Base-by-base conservation (phyloP, 2,329 filamentous ascomycete genomes). In the Aspergillus sp. region DNA sequence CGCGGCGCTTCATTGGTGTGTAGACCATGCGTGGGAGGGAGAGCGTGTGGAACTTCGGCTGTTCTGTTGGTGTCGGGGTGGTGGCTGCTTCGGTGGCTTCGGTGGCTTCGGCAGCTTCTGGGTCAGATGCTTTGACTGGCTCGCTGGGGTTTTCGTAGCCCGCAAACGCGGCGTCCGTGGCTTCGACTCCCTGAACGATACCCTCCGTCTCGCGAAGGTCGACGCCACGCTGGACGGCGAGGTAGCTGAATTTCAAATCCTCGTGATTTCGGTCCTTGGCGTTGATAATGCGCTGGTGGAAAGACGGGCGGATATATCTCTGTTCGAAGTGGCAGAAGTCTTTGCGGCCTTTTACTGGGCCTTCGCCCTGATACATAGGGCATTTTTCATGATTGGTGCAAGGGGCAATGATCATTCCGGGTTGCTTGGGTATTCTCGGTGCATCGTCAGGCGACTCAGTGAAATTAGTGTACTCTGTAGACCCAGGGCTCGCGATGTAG, bases 321-420 rank as follows among this genome's bases (percentile, higher is more conserved):
- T 99, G 95, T 64, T 84, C 85, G 76, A 99, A 98, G 76, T 90
- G 91, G 77, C 95, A 99, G 73, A 90, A 95, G 72, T 98, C 93
- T 70, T 93, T 93, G 59, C 94, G 87, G 6, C 93, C 92, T 30
- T 80, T 80, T 57, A 86, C 87, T 57, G 89, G 82, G 0, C 93
- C 92, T 0, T 89, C 84, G 0, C 83, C 82, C 22, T 84, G 81
- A 73, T 97, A 97, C 91, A 99, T 96, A 0, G 95, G 95, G 68
- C 95, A 99, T 60, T 85, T 83, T 8, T 83, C 82, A 75, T 99
- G 95, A 75, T 93, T 98, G 0, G 95, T 97, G 80, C 95, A 99
- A 11, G 81, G 81, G 1, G 81, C 72, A 58, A 89, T 79, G 66
- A 89, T 88, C 85, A 88, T 88, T 60, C 86, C 86, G 2, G 80